These are phyloP conservation scores for Hansenula anomala DNA, from an alignment of 1,139 yeast genomes.

Conservation along the genomic window DNA sequence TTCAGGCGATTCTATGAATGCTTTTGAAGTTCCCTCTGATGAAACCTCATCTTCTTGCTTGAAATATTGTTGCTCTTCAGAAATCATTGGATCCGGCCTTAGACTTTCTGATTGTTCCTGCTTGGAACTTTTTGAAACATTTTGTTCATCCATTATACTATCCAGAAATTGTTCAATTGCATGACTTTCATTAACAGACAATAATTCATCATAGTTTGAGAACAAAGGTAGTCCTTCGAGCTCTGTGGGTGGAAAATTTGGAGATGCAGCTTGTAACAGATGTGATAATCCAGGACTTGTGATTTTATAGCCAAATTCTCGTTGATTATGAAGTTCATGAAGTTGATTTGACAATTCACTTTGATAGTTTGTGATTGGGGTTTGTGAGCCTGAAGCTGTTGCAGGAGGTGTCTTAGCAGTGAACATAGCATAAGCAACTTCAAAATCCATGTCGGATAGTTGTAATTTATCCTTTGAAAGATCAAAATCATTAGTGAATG, in stretches of 20 bases:
- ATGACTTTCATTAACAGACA: conserved; percentile 26
- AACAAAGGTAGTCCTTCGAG: background rate
- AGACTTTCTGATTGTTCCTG: background rate
- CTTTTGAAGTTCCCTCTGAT: too few species aligned
- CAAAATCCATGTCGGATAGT: conserved; percentile 21
- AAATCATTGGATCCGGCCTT: background rate
- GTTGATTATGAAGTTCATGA: background rate
- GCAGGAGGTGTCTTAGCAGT: conserved; percentile 10
- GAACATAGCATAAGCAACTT: conserved; percentile 20
- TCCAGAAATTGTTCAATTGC: conserved; percentile 35
- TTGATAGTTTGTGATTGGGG: conserved; percentile 2
- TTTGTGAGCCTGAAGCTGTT: background rate
- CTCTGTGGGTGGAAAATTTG: conserved; percentile 3
- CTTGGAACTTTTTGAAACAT: background rate
- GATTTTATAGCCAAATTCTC: background rate
- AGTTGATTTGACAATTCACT: background rate
- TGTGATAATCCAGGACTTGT: background rate
- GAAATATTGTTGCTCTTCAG: background rate
- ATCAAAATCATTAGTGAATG: conserved; percentile 1
- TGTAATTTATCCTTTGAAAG: conserved; percentile 3
- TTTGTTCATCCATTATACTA: conserved; percentile 29
- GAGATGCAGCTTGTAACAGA: background rate
- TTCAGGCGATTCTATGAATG: too few species aligned
- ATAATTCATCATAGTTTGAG: conserved; percentile 8
- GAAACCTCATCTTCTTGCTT: too few species aligned